Conservation (phyloP, 176 grass and related monocot species). For the Luzula sylvatica region DNA sequence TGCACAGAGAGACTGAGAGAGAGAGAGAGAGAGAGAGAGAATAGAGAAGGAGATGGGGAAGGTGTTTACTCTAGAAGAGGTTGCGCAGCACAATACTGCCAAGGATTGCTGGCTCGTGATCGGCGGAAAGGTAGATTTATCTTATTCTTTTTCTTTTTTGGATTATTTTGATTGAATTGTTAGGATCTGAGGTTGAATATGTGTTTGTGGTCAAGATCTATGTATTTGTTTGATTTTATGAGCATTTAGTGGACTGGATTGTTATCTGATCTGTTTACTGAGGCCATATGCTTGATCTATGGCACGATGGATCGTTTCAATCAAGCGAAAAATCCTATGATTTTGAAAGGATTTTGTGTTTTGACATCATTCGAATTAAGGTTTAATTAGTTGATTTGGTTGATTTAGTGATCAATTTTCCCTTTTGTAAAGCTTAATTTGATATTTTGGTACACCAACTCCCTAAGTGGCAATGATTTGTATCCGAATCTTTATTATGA, state of each 20-base stretch:
- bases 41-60: conserved; percentile 7
- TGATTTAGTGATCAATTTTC: too few relatives aligned
- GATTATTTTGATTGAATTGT: neutral
- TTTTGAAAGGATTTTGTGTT: too few relatives aligned
- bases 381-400: too few relatives aligned
- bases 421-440: too few relatives aligned
- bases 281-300: neutral
- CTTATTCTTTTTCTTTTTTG: neutral
- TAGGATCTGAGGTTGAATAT: neutral
- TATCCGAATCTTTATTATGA: too few relatives aligned
- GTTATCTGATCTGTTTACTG: conserved; percentile 4
- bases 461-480: too few relatives aligned
- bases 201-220: neutral
- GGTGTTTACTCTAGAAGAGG: conserved; percentile 24
- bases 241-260: neutral
- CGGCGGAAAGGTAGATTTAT: conserved; percentile 17
- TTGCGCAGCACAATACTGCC: conserved; percentile 15
- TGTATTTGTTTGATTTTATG: neutral
- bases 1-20: neutral
- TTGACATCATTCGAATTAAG: too few relatives aligned
- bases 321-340: too few relatives aligned
- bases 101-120: conserved; percentile 30
- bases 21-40: conserved; percentile 5
- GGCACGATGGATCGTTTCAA: neutral
- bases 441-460: too few relatives aligned